Conservation (phyloP, 371 early-diverging fungal genomes). For the Mycotypha africana region DNA sequence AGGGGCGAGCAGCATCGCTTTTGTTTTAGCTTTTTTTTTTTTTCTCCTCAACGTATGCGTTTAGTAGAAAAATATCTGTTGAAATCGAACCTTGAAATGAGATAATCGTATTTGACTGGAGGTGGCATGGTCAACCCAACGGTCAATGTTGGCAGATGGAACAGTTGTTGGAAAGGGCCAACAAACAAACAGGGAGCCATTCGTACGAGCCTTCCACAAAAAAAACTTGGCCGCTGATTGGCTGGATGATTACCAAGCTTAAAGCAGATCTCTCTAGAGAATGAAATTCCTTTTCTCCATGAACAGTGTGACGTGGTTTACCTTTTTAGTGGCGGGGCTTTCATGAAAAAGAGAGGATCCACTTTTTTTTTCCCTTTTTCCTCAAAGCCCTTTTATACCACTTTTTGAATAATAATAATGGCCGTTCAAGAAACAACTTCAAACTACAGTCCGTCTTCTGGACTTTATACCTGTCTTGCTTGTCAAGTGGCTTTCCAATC, state of each 20-base stretch:
- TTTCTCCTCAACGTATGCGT: no score
- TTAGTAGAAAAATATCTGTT: not conserved
- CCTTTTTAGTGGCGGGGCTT: conserved; percentile 1
- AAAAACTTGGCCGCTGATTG: no score
- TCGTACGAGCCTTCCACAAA: no score
- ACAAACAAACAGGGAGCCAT: no score
- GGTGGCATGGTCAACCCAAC: conserved; percentile 19
- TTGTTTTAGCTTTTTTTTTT: no score
- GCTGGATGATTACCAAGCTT: not conserved
- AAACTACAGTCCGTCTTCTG: conserved; percentile 19
- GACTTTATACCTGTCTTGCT: conserved; percentile 60
- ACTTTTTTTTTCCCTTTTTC: not conserved
- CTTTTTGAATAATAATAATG: conserved; percentile 2
- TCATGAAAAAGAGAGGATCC: not conserved
- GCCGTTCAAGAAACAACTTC: conserved; percentile 8
- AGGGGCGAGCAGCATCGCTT: no score
- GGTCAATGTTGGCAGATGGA: no score
- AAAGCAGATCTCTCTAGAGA: no score
- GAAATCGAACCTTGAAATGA: conserved; percentile 30
- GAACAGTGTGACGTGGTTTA: not conserved
- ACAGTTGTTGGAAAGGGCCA: no score
- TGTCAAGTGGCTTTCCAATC: conserved; percentile 86
- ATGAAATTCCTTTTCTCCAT: no score
- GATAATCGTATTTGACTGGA: conserved; percentile 35
- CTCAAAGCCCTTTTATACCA: not conserved